Evolutionary conservation across 1,139 yeast genomes (phyloP).

Genomic region (Debaryomyces coudertii): DNA sequence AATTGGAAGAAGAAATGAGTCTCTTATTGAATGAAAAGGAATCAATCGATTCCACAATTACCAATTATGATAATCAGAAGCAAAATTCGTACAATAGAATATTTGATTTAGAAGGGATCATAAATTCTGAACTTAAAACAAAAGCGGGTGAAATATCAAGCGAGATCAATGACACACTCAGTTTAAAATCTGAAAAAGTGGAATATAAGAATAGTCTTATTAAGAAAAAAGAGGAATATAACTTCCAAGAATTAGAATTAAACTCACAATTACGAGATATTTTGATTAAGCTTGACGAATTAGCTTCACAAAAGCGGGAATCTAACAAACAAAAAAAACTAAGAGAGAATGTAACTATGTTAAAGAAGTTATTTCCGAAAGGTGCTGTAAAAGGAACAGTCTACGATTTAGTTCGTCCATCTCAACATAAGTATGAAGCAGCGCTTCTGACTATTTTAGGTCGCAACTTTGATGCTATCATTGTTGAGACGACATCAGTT

Average conservation of each 20-base stretch:
- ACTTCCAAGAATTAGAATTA: slow-evolving; percentile 53
- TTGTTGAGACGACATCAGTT: slow-evolving; percentile 74
- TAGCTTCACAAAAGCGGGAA: slow-evolving; percentile 77
- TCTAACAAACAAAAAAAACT: slow-evolving; percentile 67
- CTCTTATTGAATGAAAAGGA: slow-evolving; percentile 49
- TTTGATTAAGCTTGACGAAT: slow-evolving; percentile 64
- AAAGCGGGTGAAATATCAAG: slow-evolving; percentile 37
- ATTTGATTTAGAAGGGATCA: slow-evolving; percentile 32
- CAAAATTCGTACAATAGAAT: slow-evolving; percentile 44
- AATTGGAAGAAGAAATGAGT: slow-evolving; percentile 54
- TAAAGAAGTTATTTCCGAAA: slow-evolving; percentile 69
- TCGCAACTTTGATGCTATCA: slow-evolving; percentile 73
- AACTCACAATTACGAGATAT: slow-evolving; percentile 69
- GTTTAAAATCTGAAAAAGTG: slow-evolving; percentile 44
- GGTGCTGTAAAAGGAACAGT: slow-evolving; percentile 78
- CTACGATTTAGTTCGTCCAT: slow-evolving; percentile 79
- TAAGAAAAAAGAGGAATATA: slow-evolving; percentile 47
- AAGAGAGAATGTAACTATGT: slow-evolving; percentile 69
- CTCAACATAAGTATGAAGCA: slow-evolving; percentile 69
- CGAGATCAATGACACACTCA: slow-evolving; percentile 37
- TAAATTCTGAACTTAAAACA: slow-evolving; percentile 36
- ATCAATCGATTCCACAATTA: slow-evolving; percentile 42
- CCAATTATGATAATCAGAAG: slow-evolving; percentile 47
- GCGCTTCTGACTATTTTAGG: slow-evolving; percentile 86
- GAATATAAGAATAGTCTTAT: slow-evolving; percentile 45